Evolutionary conservation across 768 basidiomycete genomes (phyloP).

Genomic region (Auriscalpium orientale): DNA sequence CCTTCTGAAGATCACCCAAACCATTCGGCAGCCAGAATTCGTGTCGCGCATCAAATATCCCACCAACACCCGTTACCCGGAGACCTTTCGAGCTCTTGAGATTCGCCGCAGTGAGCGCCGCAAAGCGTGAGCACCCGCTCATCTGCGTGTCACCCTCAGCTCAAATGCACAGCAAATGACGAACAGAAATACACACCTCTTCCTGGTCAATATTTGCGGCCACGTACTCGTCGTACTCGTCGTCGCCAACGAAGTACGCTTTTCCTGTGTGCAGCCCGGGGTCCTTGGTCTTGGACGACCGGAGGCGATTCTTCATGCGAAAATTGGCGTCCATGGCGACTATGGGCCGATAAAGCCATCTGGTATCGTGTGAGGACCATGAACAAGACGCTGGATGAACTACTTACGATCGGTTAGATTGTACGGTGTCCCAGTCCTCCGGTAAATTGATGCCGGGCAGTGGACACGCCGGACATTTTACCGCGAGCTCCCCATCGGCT

Average conservation of each 20-base stretch:
- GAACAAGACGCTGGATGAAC: too few relatives aligned
- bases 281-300: neutral
- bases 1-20: neutral
- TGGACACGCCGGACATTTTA: neutral
- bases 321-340: neutral
- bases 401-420: neutral
- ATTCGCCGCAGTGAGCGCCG: neutral
- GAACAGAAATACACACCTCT: neutral
- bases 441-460: neutral
- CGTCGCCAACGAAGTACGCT: neutral
- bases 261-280: neutral
- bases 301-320: neutral
- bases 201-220: neutral
- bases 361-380: neutral
- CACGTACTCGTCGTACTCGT: neutral
- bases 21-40: neutral
- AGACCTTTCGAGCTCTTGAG: neutral
- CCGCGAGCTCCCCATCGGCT: neutral
- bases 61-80: neutral
- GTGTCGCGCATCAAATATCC: neutral
- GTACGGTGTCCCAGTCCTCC: neutral
- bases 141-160: too few relatives aligned
- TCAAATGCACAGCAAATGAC: neutral
- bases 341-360: neutral
- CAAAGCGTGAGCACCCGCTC: neutral